phyloP scores from a whole-genome alignment of 1,284 basidiomycete genomes.

The Rhodotorula glutinis region DNA sequence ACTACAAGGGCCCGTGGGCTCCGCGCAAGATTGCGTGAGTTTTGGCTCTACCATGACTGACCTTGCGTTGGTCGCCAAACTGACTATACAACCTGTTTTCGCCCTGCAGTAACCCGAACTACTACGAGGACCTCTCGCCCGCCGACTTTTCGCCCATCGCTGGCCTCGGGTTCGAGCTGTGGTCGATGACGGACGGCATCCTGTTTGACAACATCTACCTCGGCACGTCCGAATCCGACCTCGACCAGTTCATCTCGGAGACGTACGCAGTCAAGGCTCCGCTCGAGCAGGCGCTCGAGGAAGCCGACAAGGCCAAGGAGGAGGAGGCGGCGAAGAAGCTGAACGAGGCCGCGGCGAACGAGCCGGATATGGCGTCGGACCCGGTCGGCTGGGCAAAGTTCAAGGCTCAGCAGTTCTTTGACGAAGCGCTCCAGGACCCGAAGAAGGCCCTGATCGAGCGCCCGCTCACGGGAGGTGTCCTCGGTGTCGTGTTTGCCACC shows the following conservation, averaged over 20 bases:
- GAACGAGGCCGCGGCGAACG: conserved; percentile 30
- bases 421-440: conserved; percentile 68
- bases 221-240: conserved; percentile 79
- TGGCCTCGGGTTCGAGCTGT: conserved; percentile 93
- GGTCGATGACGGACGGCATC: conserved; percentile 98
- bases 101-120: conserved; percentile 68
- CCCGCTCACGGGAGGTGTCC: conserved; percentile 76
- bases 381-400: conserved; percentile 74
- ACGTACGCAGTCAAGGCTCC: conserved; percentile 78
- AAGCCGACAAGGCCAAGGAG: conserved; percentile 39
- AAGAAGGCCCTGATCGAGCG: conserved; percentile 70
- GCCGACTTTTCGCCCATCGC: conserved; percentile 67
- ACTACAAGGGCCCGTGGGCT: conserved; percentile 93
- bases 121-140: conserved; percentile 83
- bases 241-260: conserved; percentile 73
- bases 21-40: conserved; percentile 76
- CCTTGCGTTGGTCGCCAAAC: too few species aligned
- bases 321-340: conserved; percentile 38
- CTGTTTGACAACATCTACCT: conserved; percentile 73
- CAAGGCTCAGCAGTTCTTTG: conserved; percentile 69
- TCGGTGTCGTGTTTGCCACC: conserved; percentile 68
- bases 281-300: conserved; percentile 50
- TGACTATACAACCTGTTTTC: too few species aligned
- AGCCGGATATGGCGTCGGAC: conserved; percentile 53
- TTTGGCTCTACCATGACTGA: too few species aligned